Base-by-base conservation (phyloP, 2,329 filamentous ascomycete genomes). In the Ophiostoma angusticollis region DNA sequence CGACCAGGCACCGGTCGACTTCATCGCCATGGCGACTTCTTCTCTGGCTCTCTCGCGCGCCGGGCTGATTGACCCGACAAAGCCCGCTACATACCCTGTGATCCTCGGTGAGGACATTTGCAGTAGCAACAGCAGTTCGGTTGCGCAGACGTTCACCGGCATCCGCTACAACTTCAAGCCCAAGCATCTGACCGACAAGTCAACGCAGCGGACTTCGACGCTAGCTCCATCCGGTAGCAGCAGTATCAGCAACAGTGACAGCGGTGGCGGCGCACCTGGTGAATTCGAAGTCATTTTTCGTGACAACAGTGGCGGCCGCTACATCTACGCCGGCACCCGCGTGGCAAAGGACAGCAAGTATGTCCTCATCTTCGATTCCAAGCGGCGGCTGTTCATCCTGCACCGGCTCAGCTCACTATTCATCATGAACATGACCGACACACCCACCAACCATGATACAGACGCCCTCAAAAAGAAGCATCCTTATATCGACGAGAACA, bases 381-480 rank as follows among this genome's bases (percentile, higher is more conserved):
- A 68, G 14, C 76, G 74, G 37, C 76, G 89, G 52, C 79, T 72
- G 40, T 91, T 91, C 48, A 76, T 91, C 21, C 69, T 95, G 39
- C 85, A 95, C 61, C 77, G 76, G 37, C 65, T 95, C 39, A 75
- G 84, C 54, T 80, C 78, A n/a, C 78, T 78, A 28, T 81, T 93
- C 59, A 79, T 84, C 52, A 87, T 94, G 79, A 95, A 94, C 57
- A 62, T 94, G 39, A 76, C 73, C 37, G 74, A 70, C 40, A 76
- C 76, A 12, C 83, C 80, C 3, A 72, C 68, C 47, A 78, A 80
- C 50, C 63, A 67, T 39, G 74, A 84, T 48, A 59, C 68, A 38
- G 70, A 72, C 22, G 74, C 70, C 50, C 65, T 93, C 29, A 68
- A 73, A 34, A 69, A 74, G 35, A 69, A 79, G 52, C 78, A 84